Evolutionary conservation across 176 grass and related monocot species (phyloP), one percentile per base, ranked within the genome.

Genomic region (Rhynchospora tenuis): DNA sequence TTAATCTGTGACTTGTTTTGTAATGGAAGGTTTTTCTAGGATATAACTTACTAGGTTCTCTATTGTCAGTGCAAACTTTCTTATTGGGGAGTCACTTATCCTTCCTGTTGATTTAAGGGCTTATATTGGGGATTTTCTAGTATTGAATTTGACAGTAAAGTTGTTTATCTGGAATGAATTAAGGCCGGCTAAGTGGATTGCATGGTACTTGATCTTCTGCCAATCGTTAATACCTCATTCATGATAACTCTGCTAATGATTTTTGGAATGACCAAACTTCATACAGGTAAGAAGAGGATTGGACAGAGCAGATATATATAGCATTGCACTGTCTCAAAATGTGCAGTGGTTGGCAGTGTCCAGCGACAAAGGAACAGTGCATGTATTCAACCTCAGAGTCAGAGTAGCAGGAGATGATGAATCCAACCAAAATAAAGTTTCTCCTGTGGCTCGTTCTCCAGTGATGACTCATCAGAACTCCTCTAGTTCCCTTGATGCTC

Each of bases 281-380:
- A 69, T 88, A 52, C 79, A 98, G 92, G 89, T 94, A 67, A 84
- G 95, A 15, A 92, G 92, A 90, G 92, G 92, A 56, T 58, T 83
- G 52, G 95, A 93, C 16, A 85, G 45, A 63, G 95, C 95, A 60
- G 92, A 93, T 11, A 90, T 94, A 87, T 71, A 93, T 54, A 90
- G 89, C 87, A 92, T 98, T 66, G 89, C 90, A 23, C 68, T 98
- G 44, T 98, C 92, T 20, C 79, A 5, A 64, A 65, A 94, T 1
- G 2, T 91, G 75, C 72, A 90, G 85, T 94, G 92, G 92, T 43
- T 98, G 65, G 92, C 90, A 33, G 92, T 89, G 15, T 94, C 89
- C 14, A 94, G 92, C 47, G 90, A 91, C 81, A 98, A 87, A 86
- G 90, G 90, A 74, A 94, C 92, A 10, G 75, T 98, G 42, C 92